Percentiles rank a stretch among this genome's conserved stretches.
Evolutionary conservation across 768 basidiomycete genomes (phyloP).

Genomic region (Lactarius indigo): DNA sequence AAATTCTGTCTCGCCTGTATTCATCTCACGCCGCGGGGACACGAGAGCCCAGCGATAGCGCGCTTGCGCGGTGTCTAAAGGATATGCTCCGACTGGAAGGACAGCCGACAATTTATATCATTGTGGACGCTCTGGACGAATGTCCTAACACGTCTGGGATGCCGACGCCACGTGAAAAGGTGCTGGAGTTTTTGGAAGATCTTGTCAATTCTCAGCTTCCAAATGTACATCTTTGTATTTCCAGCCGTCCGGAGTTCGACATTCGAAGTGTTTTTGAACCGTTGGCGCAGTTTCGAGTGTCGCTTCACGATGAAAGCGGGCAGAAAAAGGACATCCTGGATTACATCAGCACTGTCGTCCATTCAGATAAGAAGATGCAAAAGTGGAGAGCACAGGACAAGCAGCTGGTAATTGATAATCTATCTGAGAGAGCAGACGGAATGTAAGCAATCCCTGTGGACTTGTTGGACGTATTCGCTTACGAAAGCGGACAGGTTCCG

Average conservation of each 20-base stretch:
- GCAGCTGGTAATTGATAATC: background rate
- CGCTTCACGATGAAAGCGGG: background rate
- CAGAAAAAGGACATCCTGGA: background rate
- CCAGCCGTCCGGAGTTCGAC: background rate
- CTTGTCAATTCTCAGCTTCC: background rate
- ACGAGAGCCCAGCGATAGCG: background rate
- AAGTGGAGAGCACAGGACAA: background rate
- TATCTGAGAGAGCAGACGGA: background rate
- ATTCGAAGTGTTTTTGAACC: background rate
- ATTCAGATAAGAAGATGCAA: background rate
- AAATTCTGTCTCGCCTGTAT: background rate
- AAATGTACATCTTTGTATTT: background rate
- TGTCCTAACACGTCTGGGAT: background rate
- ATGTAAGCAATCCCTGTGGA: background rate
- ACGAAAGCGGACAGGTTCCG: background rate
- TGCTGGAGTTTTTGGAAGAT: background rate
- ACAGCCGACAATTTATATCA: background rate
- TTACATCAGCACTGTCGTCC: background rate
- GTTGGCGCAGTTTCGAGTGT: background rate
- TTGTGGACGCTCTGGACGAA: background rate
- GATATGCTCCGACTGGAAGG: background rate
- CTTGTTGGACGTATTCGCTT: background rate
- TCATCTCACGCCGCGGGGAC: background rate
- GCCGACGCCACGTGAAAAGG: background rate
- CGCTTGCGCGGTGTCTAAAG: background rate